phyloP scores from a whole-genome alignment of 306 rosid species.

The Dryas drummondii region DNA sequence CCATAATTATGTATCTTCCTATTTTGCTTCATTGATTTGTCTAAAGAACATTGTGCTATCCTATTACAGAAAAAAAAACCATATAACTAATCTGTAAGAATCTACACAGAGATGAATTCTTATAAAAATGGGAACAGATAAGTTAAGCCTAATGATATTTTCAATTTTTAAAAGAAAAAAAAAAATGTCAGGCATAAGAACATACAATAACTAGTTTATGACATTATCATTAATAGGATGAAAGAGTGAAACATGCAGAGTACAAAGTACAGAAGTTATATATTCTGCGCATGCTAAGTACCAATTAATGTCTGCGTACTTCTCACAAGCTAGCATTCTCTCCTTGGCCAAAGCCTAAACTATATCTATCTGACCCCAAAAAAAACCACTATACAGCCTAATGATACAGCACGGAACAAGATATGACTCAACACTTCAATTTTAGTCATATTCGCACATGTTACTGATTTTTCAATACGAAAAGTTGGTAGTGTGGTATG shows the following conservation, averaged over 20 bases:
- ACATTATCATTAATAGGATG: neutral
- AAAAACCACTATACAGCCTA: neutral
- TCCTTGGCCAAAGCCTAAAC: neutral
- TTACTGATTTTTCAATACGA: neutral
- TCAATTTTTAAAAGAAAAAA: neutral
- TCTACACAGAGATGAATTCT: conserved; percentile 13
- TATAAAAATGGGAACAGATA: neutral
- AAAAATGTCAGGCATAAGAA: neutral
- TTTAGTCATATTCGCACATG: neutral
- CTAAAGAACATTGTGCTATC: conserved; percentile 48
- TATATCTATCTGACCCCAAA: too few relatives aligned
- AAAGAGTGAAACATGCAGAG: neutral
- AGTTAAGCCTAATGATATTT: neutral
- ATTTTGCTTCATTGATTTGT: conserved; percentile 45
- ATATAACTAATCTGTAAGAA: conserved; percentile 10
- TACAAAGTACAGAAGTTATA: neutral
- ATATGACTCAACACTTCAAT: conserved; percentile 6
- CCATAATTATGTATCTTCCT: conserved; percentile 35
- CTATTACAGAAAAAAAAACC: conserved; percentile 39
- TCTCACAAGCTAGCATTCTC: neutral
- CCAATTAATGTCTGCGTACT: neutral
- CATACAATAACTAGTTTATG: neutral
- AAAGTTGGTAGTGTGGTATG: neutral
- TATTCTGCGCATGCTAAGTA: neutral
- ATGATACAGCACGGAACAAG: neutral